Percentiles rank a stretch among this genome's conserved stretches.
Conservation (phyloP, 108 stramenopile genomes). For the Skeletonema potamos region DNA sequence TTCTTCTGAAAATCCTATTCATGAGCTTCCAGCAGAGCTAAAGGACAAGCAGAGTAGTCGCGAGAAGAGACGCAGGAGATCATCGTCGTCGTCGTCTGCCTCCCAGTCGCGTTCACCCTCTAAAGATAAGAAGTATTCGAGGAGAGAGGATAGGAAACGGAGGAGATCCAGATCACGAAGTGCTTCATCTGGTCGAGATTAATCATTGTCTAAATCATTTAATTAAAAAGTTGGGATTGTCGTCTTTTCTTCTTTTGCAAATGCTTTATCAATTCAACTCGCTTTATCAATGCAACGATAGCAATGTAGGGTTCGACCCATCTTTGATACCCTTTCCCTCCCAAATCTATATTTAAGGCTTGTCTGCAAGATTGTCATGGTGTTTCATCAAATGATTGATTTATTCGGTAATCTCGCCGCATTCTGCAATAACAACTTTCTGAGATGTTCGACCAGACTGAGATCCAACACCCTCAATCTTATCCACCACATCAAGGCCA, state of each 20-base stretch:
- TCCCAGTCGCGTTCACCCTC: slow-evolving; percentile 18
- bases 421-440: slow-evolving; percentile 75
- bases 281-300: background rate
- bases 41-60: background rate
- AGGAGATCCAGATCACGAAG: background rate
- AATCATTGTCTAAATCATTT: background rate
- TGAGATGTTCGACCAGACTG: slow-evolving; percentile 66
- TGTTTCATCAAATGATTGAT: background rate
- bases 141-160: background rate
- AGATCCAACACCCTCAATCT: slow-evolving; percentile 83
- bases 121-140: background rate
- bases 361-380: too few relatives aligned
- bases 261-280: background rate
- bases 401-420: slow-evolving; percentile 65
- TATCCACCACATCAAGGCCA: slow-evolving; percentile 84
- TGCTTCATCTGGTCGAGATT: background rate
- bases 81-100: slow-evolving; percentile 21
- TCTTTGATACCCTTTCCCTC: background rate
- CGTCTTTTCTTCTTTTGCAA: background rate
- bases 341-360: background rate
- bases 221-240: background rate
- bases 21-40: background rate
- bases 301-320: background rate
- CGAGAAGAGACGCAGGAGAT: slow-evolving; percentile 11
- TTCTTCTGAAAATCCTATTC: background rate